Evolutionary conservation across 306 rosid species (phyloP).

Genomic region (Cucumis cinereus): DNA sequence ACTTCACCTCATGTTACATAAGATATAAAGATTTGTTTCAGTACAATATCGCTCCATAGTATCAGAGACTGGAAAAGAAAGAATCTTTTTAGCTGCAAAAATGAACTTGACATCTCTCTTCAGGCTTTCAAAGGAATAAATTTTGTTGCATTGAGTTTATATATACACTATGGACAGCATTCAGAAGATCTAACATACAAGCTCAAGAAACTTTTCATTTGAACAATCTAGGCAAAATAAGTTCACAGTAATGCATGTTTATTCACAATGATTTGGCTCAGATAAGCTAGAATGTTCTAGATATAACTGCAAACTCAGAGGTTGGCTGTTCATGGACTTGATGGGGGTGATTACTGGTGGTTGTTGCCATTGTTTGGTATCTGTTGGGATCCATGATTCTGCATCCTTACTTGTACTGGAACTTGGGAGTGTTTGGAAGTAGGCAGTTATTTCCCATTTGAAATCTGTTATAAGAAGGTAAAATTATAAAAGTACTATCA

Average conservation of each 20-base stretch:
- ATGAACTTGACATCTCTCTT: background rate
- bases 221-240: background rate
- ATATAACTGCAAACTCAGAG: conserved; percentile 66
- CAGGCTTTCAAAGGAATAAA: background rate
- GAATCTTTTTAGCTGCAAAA: background rate
- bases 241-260: background rate
- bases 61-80: background rate
- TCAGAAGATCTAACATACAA: background rate
- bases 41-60: background rate
- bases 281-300: conserved; percentile 65
- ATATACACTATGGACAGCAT: background rate
- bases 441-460: conserved; percentile 78
- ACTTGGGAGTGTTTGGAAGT: conserved; percentile 51
- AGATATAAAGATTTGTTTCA: background rate
- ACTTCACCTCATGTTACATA: background rate
- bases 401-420: conserved; percentile 44
- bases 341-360: conserved; percentile 65
- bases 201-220: background rate
- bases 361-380: conserved; percentile 73
- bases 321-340: conserved; percentile 54
- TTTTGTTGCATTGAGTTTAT: background rate
- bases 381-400: conserved; percentile 60
- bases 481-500: background rate
- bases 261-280: conserved; percentile 27
- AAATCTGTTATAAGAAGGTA: conserved; percentile 25